A percentile compares a stretch with the other conserved stretches of the same genome.
Evolutionary conservation across 2,329 filamentous ascomycete species (phyloP).

Genomic region (Huntiella moniliformis): DNA sequence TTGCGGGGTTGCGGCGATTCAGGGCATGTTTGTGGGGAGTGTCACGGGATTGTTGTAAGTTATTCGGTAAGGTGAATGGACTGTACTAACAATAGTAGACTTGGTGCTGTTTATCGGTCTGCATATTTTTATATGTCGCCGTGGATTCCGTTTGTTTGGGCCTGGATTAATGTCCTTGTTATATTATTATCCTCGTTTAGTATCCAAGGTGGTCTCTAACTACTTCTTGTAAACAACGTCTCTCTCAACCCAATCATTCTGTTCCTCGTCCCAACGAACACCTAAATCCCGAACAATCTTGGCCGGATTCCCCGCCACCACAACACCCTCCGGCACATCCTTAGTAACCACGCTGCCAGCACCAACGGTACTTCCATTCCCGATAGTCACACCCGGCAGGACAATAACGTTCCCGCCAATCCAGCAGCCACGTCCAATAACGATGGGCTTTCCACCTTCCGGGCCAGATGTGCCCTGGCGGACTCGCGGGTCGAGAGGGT

Average conservation of each 20-base stretch:
- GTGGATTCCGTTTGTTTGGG: constrained; percentile 85
- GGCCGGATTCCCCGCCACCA: constrained; percentile 51
- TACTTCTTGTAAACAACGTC: too few species aligned
- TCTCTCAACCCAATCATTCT: constrained; percentile 7
- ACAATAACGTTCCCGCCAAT: constrained; percentile 53
- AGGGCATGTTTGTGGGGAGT: constrained; percentile 64
- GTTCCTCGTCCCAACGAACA: neutral
- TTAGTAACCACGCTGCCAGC: constrained; percentile 74
- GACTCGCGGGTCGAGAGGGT: constrained; percentile 57
- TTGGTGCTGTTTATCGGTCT: constrained; percentile 62
- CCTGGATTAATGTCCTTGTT: constrained; percentile 62
- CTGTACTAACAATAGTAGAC: constrained; percentile 24
- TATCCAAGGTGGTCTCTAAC: constrained; percentile 71
- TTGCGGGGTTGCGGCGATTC: constrained; percentile 48
- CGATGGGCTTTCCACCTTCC: constrained; percentile 54
- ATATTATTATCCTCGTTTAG: constrained; percentile 77
- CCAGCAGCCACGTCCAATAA: constrained; percentile 67
- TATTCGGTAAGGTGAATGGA: neutral
- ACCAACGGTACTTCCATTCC: constrained; percentile 53
- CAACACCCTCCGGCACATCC: constrained; percentile 43
- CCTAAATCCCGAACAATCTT: constrained; percentile 24
- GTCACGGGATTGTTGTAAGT: constrained; percentile 63
- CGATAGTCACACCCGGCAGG: constrained; percentile 60
- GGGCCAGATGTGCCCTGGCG: constrained; percentile 59
- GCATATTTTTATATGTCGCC: constrained; percentile 85